Evolutionary conservation across 352 stramenopile genomes (phyloP).

Genomic region (Globisporangium echinulatum): DNA sequence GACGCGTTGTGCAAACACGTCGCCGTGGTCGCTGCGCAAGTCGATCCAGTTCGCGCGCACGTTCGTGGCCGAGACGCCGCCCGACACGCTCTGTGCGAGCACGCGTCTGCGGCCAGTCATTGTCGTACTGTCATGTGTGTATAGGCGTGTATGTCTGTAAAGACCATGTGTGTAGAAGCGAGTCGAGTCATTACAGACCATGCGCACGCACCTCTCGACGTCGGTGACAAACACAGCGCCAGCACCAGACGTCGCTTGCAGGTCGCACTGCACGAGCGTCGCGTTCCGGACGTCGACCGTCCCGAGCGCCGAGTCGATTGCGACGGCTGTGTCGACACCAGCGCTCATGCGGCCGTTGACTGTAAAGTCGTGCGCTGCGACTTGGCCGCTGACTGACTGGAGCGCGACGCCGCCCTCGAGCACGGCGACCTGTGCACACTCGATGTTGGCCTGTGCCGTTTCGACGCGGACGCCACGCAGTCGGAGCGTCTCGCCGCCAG

Average conservation of each 20-base stretch:
- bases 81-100: slow-evolving; percentile 34
- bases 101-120: slow-evolving; percentile 49
- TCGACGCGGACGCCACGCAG: slow-evolving; percentile 28
- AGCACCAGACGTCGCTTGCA: slow-evolving; percentile 40
- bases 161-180: no score
- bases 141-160: neutral
- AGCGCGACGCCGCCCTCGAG: slow-evolving; percentile 26
- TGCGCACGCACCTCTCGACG: slow-evolving; percentile 31
- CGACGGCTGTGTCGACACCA: slow-evolving; percentile 20
- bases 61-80: slow-evolving; percentile 30
- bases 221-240: slow-evolving; percentile 31
- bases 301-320: slow-evolving; percentile 41
- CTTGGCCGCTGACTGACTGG: slow-evolving; percentile 37
- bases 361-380: slow-evolving; percentile 32
- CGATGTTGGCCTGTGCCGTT: slow-evolving; percentile 44
- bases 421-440: slow-evolving; percentile 33
- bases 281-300: slow-evolving; percentile 34
- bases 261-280: slow-evolving; percentile 47
- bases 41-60: slow-evolving; percentile 57
- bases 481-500: slow-evolving; percentile 8
- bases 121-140: slow-evolving; percentile 19
- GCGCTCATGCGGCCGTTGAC: slow-evolving; percentile 29
- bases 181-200: neutral
- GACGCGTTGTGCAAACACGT: slow-evolving; percentile 30
- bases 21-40: slow-evolving; percentile 34